Evolutionary conservation across 2,329 filamentous ascomycete species (phyloP), one percentile per base, ranked within the genome.

Genomic region (Ophiostoma sp.): DNA sequence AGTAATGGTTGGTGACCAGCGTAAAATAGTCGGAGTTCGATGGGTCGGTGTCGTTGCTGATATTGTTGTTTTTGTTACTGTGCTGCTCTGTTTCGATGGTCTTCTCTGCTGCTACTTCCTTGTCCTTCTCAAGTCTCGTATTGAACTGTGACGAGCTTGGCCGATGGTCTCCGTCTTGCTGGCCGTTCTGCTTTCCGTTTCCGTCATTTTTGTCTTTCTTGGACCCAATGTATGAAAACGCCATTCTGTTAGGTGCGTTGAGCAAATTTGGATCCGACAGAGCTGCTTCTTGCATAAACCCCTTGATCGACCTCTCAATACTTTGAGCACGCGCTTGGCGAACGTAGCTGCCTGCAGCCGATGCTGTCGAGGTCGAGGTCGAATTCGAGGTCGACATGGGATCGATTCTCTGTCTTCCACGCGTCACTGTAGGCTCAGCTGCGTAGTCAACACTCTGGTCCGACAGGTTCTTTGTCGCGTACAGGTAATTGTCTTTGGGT

Each of bases 291-390:
- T 77, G 76, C 35, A 73, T 73, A 17, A 77, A 72, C 1, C 74
- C 74, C 10, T 72, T 74, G 57, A 78, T 72, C 2, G 76, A 76
- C 5, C 75, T 73, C 52, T 77, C 76, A 1, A 75, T 73, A 64
- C 75, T 78, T 72, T 76, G 76, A 0, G 74, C 74, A 52, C 77
- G 72, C 31, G 75, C 73, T 31, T 74, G 70, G 8, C 68, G 71
- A 3, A 77, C 76, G 64, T 78, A 77, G 23, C 75, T 73, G 4
- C 27, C 36, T 0, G 15, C 23, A 1, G 33, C 17, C 11, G 71
- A 15, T 1, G 67, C 35, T 6, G 20, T 33, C 7, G n/a, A 20
- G 13, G 72, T 5, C 7, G 35, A 20, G 1, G 35, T 17, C 27
- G 71, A 13, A 1, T 52, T 35, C 13, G n/a, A 20, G 8, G 71